Conservation (phyloP, 768 basidiomycete species). For the Boletus rubropictus region DNA sequence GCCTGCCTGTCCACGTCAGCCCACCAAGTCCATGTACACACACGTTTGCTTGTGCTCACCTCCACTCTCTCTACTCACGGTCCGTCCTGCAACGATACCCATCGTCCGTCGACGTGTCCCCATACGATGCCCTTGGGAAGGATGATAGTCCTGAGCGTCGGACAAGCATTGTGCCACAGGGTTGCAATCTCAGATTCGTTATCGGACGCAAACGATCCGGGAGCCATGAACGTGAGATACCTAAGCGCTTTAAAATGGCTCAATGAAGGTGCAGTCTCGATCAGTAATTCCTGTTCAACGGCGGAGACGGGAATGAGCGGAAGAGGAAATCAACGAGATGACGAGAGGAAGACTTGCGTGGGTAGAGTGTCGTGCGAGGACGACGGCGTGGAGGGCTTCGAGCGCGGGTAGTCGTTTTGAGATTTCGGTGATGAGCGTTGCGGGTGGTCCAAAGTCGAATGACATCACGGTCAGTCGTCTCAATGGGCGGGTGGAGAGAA, state of each 20-base stretch:
- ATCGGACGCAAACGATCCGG: conserved; percentile 21
- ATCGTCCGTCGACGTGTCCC: conserved; percentile 35
- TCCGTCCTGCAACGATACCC: conserved; percentile 21
- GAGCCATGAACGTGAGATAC: conserved; percentile 60
- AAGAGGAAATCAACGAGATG: neutral
- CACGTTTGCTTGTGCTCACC: no score
- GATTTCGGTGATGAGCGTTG: conserved; percentile 43
- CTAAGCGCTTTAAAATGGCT: conserved; percentile 38
- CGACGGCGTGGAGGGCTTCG: conserved; percentile 58
- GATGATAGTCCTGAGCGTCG: conserved; percentile 58
- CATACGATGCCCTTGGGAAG: conserved; percentile 58
- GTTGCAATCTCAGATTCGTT: conserved; percentile 50
- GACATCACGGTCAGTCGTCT: conserved; percentile 53
- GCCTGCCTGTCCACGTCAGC: no score
- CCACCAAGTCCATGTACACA: no score
- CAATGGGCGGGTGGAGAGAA: conserved; percentile 35
- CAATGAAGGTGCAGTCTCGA: conserved; percentile 37
- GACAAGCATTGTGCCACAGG: conserved; percentile 52
- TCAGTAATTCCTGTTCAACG: conserved; percentile 34
- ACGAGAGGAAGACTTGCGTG: conserved; percentile 36
- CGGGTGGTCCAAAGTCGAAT: conserved; percentile 45
- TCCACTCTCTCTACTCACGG: no score
- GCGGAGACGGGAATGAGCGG: neutral
- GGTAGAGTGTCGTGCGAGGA: conserved; percentile 45
- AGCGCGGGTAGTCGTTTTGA: conserved; percentile 42